Base-by-base conservation (phyloP, 2,329 filamentous ascomycete genomes). In the Penicillium sp. region DNA sequence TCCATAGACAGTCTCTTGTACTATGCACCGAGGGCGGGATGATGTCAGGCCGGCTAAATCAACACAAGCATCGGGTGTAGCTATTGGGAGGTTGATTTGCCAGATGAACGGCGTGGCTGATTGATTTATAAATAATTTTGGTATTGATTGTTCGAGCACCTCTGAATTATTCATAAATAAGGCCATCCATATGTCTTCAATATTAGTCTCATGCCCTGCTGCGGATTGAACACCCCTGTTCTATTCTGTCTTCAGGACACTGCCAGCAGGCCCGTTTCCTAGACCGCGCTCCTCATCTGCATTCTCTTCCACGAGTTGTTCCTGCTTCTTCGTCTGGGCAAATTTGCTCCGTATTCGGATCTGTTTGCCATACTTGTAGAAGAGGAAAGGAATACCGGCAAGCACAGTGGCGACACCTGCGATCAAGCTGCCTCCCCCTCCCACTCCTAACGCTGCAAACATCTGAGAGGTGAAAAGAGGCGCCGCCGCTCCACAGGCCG, bases 281-380 rank as follows among this genome's bases (percentile, higher is more conserved):
- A 46, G 14, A 4, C 57, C 38, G 6, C 28, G 43, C 33, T 52
- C 55, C 55, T 60, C 51, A 37, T 35, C 37, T 19, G 33, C 35
- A n/a, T 51, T 25, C 40, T 38, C 35, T 59, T 43, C 40, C 8
- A n/a, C 14, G 11, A 25, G 16, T 22, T 28, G 33, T 10, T 57
- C 43, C n/a, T 42, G n/a, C 1, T 42, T 40, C 13, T 7, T 52
- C 22, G 64, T 62, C 4, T 64, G 67, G 19, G 67, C 79, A 70
- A 82, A 82, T 51, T 78, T 80, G 14, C 77, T 80, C 68, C 71
- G 78, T 65, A 72, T 76, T 62, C 81, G 70, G 51, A 83, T 70
- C 42, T 66, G 69, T 49, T 75, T 63, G 14, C 79, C 78, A 63
- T 77, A 79, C 46, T 71, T 73, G 74, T 80, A 79, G 60, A 81